Evolutionary conservation across 306 rosid genomes (phyloP), one percentile per base, ranked within the genome.

Genomic region (Cicer judaicum): DNA sequence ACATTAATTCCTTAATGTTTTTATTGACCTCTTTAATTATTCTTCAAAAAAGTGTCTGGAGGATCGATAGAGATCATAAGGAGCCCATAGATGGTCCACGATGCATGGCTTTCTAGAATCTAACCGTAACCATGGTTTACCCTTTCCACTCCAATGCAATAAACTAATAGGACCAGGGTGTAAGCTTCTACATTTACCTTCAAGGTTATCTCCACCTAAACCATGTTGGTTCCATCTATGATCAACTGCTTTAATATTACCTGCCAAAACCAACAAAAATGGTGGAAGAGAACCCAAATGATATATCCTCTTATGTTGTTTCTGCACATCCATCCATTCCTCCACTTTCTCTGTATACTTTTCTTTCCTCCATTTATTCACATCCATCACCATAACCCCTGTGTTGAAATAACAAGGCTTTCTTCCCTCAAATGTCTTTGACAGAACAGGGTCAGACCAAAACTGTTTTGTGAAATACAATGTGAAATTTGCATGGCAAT

Each of bases 221-320:
- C 96, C 96, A 54, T 90, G 96, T 16, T 87, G 93, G 72, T 90
- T 90, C 96, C 96, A 90, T 40, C 92, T 69, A 46, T 90, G 91
- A 73, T 88, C 88, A 12, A 88, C 92, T 1, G 83, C 84, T 69
- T 79, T 88, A 2, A 90, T 90, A 29, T 88, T 88, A 24, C 91
- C 93, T 0, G 96, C 93, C 60, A 90, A 72, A 64, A 85, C 91
- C 73, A 90, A 54, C 85, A 90, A 41, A 75, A 90, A 88, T 0
- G 93, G 91, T 1, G 93, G 96, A 48, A 90, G 74, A 1, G 93
- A 90, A 10, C 91, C 93, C 75, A 90, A 70, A 10, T 87, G 83
- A 38, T 87, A 87, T 10, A 88, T 86, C 85, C 91, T 88, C 86
- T 80, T 78, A 60, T 62, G 38, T 62, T 69, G 69, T 36, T 83